Evolutionary conservation across 1,284 basidiomycete genomes (phyloP), one percentile per base, ranked within the genome.

Genomic region (Omphalotus olearius): DNA sequence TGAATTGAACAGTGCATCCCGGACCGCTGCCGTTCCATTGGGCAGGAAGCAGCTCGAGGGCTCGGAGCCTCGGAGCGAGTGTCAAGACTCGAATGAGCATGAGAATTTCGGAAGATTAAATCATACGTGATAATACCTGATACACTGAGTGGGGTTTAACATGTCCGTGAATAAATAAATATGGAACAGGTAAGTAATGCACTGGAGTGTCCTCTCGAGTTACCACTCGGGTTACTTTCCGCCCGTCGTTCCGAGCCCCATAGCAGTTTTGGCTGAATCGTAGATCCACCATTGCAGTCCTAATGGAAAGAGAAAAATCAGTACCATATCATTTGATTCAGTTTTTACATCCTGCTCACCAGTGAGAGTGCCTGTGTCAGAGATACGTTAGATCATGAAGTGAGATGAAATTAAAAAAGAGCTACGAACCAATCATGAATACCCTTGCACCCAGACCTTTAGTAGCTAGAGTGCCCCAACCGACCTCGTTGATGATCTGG

Each of bases 201-300:
- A 13, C n/a, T n/a, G n/a, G n/a, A n/a, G 9, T 33, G 30, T 9
- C 4, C 30, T 33, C 9, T 33, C 25, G 11, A 4, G 10, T 71
- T 85, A 90, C 4, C 30, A 4, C 9, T 33, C 25, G 11, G 14
- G 10, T 71, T 85, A 90, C 73, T 90, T 90, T 67, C 87, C 88
- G 72, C 87, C 88, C 23, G 88, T 89, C 44, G 88, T 91, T 52
- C 88, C 88, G 64, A 88, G 73, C 59, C 88, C 88, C 82, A 90
- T 85, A 50, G 82, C 66, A 20, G 78, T 58, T 76, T 91, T 91
- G 80, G 88, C 90, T 45, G 78, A 71, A 63, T 90, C 87, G 66
- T 90, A 90, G 68, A 90, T 90, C 88, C 88, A 90, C 87, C 87
- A 90, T 75, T 90, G 87, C 84, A 90, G 89, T 62, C 88, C 85